phyloP scores from a whole-genome alignment of 2,329 filamentous ascomycete species.

The Dactylonectria macrodidyma region DNA sequence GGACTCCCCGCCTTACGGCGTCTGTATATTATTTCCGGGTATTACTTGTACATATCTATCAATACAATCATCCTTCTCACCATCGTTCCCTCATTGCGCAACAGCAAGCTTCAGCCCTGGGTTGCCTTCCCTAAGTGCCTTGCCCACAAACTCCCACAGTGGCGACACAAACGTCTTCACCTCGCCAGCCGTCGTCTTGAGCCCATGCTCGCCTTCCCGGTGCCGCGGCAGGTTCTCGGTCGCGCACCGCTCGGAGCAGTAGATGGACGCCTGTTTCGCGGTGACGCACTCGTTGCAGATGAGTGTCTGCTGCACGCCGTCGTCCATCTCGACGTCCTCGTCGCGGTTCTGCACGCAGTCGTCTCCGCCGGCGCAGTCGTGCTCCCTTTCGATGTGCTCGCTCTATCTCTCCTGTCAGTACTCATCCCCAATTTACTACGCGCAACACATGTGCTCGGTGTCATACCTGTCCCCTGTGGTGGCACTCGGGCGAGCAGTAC shows the following conservation, averaged over 20 bases:
- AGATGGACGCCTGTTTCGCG: slow-evolving; percentile 53
- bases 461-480: slow-evolving; percentile 58
- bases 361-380: slow-evolving; percentile 60
- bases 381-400: slow-evolving; percentile 55
- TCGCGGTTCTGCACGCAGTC: slow-evolving; percentile 57
- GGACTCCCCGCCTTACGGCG: no score
- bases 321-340: slow-evolving; percentile 58
- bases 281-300: slow-evolving; percentile 60
- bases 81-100: slow-evolving; percentile 29
- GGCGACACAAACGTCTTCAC: slow-evolving; percentile 40
- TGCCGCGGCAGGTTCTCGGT: slow-evolving; percentile 58
- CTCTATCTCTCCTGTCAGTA: slow-evolving; percentile 53
- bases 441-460: slow-evolving; percentile 11
- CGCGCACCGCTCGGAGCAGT: slow-evolving; percentile 62
- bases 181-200: slow-evolving; percentile 45
- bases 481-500: slow-evolving; percentile 63
- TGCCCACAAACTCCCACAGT: slow-evolving; percentile 46
- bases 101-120: slow-evolving; percentile 51
- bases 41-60: background rate
- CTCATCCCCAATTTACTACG: background rate
- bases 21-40: background rate
- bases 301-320: slow-evolving; percentile 48
- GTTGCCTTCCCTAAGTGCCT: slow-evolving; percentile 50
- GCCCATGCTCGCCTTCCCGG: slow-evolving; percentile 51
- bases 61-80: background rate